Evolutionary conservation across 2,329 filamentous ascomycete genomes (phyloP).

Genomic region (Westerdykella ornata): DNA sequence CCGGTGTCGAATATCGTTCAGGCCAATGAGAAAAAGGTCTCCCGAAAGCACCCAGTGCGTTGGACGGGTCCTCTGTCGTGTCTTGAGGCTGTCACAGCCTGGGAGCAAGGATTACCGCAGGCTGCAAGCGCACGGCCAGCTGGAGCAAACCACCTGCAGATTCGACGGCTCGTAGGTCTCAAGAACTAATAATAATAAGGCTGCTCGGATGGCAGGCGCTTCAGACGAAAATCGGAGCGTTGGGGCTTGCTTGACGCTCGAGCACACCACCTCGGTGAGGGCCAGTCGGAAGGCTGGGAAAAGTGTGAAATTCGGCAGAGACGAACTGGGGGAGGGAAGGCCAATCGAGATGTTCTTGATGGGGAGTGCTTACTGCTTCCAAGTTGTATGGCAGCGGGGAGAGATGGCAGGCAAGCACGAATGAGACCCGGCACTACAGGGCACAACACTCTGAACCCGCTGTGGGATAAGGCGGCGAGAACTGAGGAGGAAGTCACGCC

Average conservation of each 20-base stretch:
- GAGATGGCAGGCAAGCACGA: conserved; percentile 15
- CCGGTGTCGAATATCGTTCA: conserved; percentile 12
- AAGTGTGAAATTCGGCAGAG: conserved; percentile 6
- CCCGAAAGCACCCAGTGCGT: conserved; percentile 19
- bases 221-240: conserved; percentile 18
- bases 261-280: conserved; percentile 14
- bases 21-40: conserved; percentile 21
- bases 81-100: conserved; percentile 6
- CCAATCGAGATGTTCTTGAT: conserved; percentile 2
- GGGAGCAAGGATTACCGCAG: conserved; percentile 11
- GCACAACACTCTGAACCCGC: neutral
- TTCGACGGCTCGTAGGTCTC: conserved; percentile 18
- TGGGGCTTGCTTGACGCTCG: conserved; percentile 20
- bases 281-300: conserved; percentile 14
- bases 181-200: conserved; percentile 12
- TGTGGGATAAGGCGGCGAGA: conserved; percentile 3
- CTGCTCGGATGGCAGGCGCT: conserved; percentile 18
- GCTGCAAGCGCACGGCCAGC: conserved; percentile 17
- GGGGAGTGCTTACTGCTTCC: conserved; percentile 9
- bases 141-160: conserved; percentile 23
- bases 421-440: neutral
- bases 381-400: conserved; percentile 15
- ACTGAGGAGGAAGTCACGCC: conserved; percentile 7
- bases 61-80: too few relatives aligned
- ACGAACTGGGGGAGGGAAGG: conserved; percentile 1